Evolutionary conservation across 306 rosid species (phyloP).

Genomic region (barrel medic (Medicago truncatula)): DNA sequence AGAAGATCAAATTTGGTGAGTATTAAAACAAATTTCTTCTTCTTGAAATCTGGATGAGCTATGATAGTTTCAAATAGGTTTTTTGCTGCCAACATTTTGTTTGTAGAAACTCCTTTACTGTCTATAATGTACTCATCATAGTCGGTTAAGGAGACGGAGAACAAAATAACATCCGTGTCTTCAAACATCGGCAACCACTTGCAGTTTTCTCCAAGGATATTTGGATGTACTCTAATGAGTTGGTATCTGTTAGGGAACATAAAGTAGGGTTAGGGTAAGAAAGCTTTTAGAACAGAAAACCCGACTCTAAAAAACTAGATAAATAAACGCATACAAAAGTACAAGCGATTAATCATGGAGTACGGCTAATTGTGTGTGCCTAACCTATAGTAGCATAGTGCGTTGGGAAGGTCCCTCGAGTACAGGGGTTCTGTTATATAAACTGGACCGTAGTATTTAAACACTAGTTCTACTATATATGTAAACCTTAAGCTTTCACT

Average conservation of each 20-base stretch:
- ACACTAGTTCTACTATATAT: no score
- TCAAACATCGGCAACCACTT: slow-evolving; percentile 84
- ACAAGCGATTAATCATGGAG: background rate
- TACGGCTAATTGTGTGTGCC: background rate
- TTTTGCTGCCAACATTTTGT: slow-evolving; percentile 77
- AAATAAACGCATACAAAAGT: background rate
- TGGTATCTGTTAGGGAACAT: slow-evolving; percentile 56
- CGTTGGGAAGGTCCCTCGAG: no score
- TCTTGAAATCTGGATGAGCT: slow-evolving; percentile 50
- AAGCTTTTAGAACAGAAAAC: slow-evolving; percentile 4
- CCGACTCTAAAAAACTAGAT: background rate
- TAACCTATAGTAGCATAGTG: background rate
- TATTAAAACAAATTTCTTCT: slow-evolving; percentile 66
- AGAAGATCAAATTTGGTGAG: slow-evolving; percentile 77
- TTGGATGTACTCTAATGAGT: slow-evolving; percentile 70
- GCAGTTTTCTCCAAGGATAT: slow-evolving; percentile 70
- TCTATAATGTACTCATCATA: slow-evolving; percentile 62
- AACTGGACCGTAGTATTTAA: no score
- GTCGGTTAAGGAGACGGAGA: slow-evolving; percentile 69
- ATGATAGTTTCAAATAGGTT: slow-evolving; percentile 66
- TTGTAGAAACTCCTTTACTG: slow-evolving; percentile 50
- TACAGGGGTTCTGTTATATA: no score
- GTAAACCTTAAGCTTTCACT: no score
- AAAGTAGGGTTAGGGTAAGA: slow-evolving; percentile 29
- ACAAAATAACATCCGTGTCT: slow-evolving; percentile 60